Evolutionary conservation across 768 basidiomycete genomes (phyloP).

Genomic region (Amyloporia xantha): DNA sequence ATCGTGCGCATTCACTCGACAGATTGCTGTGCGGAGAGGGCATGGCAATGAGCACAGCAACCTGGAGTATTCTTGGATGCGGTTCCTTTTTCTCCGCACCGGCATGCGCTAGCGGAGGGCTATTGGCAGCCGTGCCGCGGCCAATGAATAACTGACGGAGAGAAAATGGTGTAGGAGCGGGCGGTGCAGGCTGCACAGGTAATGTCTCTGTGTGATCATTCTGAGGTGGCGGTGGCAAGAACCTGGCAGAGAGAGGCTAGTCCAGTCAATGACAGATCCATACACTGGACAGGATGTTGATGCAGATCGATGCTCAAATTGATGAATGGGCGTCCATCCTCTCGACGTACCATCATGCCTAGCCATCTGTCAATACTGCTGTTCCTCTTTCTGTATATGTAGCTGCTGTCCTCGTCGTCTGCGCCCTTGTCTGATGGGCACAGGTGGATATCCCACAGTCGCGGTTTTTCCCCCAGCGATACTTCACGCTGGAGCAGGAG

Average conservation of each 20-base stretch:
- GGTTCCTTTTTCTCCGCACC: not conserved
- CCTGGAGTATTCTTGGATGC: slow-evolving; percentile 5
- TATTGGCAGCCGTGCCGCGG: not conserved
- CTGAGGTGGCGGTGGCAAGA: not conserved
- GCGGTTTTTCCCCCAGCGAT: slow-evolving; percentile 11
- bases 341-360: not conserved
- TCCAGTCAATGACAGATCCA: not conserved
- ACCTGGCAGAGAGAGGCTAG: not conserved
- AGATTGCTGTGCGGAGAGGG: slow-evolving; percentile 2
- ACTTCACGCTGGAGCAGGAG: not conserved
- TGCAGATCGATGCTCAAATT: not conserved
- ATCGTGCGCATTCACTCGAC: no score
- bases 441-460: slow-evolving; percentile 9
- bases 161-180: not conserved
- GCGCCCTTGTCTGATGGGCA: not conserved
- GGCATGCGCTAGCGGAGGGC: not conserved
- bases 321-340: not conserved
- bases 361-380: not conserved
- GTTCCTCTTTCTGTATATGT: no score
- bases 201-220: not conserved
- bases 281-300: not conserved
- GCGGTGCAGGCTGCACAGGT: not conserved
- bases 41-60: slow-evolving; percentile 12
- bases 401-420: no score
- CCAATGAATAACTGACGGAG: not conserved